phyloP scores from a whole-genome alignment of 2,329 filamentous ascomycete genomes.

The Hypoxylon sp. region DNA sequence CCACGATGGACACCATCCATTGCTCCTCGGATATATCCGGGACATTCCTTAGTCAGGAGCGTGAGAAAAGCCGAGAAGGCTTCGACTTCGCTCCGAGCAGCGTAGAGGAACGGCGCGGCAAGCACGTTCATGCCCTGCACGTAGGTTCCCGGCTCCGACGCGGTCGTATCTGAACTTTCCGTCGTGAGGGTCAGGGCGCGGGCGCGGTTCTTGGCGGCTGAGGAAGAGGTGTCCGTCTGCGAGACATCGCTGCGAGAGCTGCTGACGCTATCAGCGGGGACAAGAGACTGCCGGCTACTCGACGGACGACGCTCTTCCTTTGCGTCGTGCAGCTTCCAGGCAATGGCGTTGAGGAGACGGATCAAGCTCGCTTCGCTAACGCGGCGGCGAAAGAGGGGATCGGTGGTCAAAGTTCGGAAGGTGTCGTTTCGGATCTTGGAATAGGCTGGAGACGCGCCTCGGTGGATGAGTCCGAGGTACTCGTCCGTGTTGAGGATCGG shows the following conservation, averaged over 20 bases:
- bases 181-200: constrained; percentile 71
- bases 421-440: constrained; percentile 99
- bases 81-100: constrained; percentile 92
- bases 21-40: constrained; percentile 91
- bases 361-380: constrained; percentile 97
- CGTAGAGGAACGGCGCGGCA: constrained; percentile 94
- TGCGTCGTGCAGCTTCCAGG: constrained; percentile 91
- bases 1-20: constrained; percentile 98
- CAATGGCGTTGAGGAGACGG: constrained; percentile 91
- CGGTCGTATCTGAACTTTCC: constrained; percentile 71
- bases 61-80: constrained; percentile 92
- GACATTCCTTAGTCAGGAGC: constrained; percentile 87
- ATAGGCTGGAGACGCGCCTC: constrained; percentile 93
- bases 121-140: constrained; percentile 99
- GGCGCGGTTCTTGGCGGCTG: constrained; percentile 62
- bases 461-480: constrained; percentile 90
- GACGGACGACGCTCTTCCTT: constrained; percentile 61
- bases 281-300: constrained; percentile 49
- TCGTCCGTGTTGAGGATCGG: constrained; percentile 85
- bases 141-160: constrained; percentile 81
- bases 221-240: constrained; percentile 56
- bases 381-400: constrained; percentile 94
- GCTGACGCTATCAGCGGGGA: constrained; percentile 52
- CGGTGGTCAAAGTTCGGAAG: constrained; percentile 94
- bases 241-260: constrained; percentile 55